Evolutionary conservation across 768 basidiomycete species (phyloP).

Genomic region (Imleria badia): DNA sequence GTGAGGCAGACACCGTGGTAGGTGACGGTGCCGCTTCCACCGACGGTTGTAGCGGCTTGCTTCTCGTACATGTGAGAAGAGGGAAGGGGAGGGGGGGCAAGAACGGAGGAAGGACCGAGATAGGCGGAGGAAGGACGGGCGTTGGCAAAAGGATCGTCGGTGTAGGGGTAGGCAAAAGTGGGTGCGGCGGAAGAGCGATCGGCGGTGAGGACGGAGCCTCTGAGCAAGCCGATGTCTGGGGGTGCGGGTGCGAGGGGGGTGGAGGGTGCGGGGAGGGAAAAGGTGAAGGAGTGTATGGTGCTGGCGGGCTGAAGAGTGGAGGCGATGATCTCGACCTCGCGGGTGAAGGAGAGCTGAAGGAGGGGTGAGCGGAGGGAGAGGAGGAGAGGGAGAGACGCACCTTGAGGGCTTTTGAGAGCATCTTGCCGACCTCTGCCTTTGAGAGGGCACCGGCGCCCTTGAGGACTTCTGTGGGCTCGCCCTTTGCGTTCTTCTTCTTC

Average conservation of each 20-base stretch:
- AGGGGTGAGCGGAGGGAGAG: background rate
- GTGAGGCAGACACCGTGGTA: conserved; percentile 93
- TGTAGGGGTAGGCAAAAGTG: conserved; percentile 72
- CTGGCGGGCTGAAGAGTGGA: conserved; percentile 93
- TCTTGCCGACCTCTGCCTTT: conserved; percentile 86
- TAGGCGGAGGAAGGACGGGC: conserved; percentile 77
- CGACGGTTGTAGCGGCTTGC: conserved; percentile 35
- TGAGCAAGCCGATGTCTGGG: conserved; percentile 58
- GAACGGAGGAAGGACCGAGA: conserved; percentile 72
- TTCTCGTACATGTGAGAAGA: conserved; percentile 34
- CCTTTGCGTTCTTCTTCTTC: conserved; percentile 61
- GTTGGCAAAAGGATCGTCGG: conserved; percentile 66
- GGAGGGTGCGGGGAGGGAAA: conserved; percentile 74
- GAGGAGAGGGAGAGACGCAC: conserved; percentile 36
- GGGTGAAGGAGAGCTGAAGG: conserved; percentile 79
- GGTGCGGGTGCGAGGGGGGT: conserved; percentile 76
- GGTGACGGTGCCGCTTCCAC: conserved; percentile 45
- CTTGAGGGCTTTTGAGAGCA: conserved; percentile 90
- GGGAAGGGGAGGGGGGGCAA: conserved; percentile 38
- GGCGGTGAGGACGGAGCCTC: conserved; percentile 70
- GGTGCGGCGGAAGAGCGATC: conserved; percentile 63
- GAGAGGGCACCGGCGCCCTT: conserved; percentile 79
- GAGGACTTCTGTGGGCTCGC: conserved; percentile 51
- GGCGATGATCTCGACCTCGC: conserved; percentile 92
- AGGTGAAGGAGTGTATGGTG: conserved; percentile 90